phyloP scores from a whole-genome alignment of 257 asterid species.

The Nicotiana benthamiana region DNA sequence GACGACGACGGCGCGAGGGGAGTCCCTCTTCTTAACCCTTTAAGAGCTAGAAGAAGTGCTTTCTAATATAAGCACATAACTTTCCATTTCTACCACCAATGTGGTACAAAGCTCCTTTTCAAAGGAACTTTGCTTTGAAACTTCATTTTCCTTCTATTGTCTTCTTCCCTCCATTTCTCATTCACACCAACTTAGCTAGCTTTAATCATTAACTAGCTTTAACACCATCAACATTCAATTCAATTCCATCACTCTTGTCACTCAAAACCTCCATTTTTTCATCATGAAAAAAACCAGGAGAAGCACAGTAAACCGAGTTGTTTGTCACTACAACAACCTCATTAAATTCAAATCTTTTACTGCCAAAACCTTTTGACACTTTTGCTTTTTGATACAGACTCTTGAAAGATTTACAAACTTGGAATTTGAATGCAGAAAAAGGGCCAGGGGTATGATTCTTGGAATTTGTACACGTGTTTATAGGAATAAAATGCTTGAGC shows the following conservation, averaged over 20 bases:
- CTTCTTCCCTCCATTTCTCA: no score
- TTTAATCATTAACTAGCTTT: no score
- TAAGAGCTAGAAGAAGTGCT: no score
- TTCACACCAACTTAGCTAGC: no score
- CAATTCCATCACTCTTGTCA: conserved; percentile 13
- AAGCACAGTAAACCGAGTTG: conserved; percentile 48
- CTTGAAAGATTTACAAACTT: conserved; percentile 42
- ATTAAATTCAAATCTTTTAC: conserved; percentile 37
- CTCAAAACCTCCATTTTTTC: conserved; percentile 28
- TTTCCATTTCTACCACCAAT: no score
- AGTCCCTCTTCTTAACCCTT: no score
- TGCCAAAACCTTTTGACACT: conserved; percentile 21
- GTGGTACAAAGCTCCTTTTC: no score
- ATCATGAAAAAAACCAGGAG: conserved; percentile 27
- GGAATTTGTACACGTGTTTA: conserved; percentile 15
- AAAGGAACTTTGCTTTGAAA: no score
- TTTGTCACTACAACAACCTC: conserved; percentile 38
- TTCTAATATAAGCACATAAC: no score
- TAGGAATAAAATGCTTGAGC: conserved; percentile 16
- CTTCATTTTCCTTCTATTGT: no score
- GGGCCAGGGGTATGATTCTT: conserved; percentile 19
- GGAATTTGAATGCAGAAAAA: conserved; percentile 25
- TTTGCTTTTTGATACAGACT: conserved; percentile 30
- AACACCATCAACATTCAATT: conserved; percentile 12
- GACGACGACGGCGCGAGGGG: no score